These are phyloP conservation scores for Penicillium paxilli DNA, from an alignment of 495 filamentous ascomycete species.

Conservation along the genomic window DNA sequence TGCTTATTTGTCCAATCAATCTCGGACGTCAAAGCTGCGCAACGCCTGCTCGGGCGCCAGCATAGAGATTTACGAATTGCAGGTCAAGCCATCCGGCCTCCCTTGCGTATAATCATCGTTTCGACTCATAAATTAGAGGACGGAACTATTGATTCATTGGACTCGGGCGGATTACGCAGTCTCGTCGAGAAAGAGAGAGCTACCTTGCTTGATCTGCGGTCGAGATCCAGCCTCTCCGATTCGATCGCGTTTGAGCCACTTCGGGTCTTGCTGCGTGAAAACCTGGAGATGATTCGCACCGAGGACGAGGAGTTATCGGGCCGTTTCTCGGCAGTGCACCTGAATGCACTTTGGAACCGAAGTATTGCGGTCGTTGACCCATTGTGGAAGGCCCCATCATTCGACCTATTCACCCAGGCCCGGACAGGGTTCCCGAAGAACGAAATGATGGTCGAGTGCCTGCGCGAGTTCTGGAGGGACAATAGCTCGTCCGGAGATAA, in stretches of 20 bases:
- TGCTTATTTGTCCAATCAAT: conserved; percentile 13
- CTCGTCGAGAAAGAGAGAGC: background rate
- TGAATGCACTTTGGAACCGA: background rate
- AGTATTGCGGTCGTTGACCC: background rate
- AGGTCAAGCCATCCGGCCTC: background rate
- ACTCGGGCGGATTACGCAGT: background rate
- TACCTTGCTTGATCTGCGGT: conserved; percentile 5
- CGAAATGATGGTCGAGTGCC: background rate
- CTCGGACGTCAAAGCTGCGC: conserved; percentile 1
- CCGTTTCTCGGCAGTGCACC: conserved; percentile 6
- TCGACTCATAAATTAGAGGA: background rate
- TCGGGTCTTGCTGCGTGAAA: background rate
- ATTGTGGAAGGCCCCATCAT: background rate
- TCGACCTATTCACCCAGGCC: background rate
- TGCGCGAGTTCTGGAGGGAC: background rate
- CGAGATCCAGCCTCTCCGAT: background rate
- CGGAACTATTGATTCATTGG: background rate
- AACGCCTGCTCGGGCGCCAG: conserved; percentile 4
- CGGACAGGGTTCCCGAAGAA: background rate
- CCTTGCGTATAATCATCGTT: conserved; percentile 7
- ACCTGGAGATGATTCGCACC: background rate
- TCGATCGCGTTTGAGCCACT: conserved; percentile 5
- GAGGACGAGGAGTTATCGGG: background rate
- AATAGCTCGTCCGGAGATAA: background rate
- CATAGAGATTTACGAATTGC: conserved; percentile 3